Conservation (phyloP, 1,284 basidiomycete species). For the Ganoderma meredithae region DNA sequence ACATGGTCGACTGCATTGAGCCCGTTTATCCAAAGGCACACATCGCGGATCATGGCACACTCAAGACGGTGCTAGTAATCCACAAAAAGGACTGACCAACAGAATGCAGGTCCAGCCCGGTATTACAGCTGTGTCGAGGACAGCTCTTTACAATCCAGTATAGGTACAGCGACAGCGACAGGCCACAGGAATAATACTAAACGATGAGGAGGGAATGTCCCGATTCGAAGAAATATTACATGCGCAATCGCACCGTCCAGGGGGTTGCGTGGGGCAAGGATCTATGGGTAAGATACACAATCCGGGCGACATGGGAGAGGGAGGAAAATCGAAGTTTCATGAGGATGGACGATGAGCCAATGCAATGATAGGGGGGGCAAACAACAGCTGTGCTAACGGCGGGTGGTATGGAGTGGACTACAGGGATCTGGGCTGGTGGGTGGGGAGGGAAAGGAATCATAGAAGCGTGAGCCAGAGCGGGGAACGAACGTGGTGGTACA, state of each 20-base stretch:
- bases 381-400: slow-evolving; percentile 12
- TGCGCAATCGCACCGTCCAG: slow-evolving; percentile 15
- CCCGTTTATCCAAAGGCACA: neutral
- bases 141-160: slow-evolving; percentile 29
- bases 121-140: slow-evolving; percentile 17
- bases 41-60: neutral
- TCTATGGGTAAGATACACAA: slow-evolving; percentile 30
- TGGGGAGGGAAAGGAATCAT: neutral
- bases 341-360: slow-evolving; percentile 18
- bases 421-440: neutral
- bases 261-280: slow-evolving; percentile 3
- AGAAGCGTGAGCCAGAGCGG: slow-evolving; percentile 19
- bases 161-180: slow-evolving; percentile 26
- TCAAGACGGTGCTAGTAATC: neutral
- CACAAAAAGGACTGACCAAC: neutral
- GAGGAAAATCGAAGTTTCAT: neutral
- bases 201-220: slow-evolving; percentile 16
- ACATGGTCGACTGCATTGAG: no score
- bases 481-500: slow-evolving; percentile 29
- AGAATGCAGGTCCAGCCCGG: neutral
- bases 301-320: slow-evolving; percentile 13
- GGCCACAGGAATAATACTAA: slow-evolving; percentile 21
- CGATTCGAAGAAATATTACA: slow-evolving; percentile 13
- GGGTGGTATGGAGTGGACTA: neutral
- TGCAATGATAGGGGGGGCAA: slow-evolving; percentile 14